Evolutionary conservation across 192 early-diverging fungal genomes (phyloP), one percentile per base, ranked within the genome.

Genomic region (Paraglomus brasilianum): DNA sequence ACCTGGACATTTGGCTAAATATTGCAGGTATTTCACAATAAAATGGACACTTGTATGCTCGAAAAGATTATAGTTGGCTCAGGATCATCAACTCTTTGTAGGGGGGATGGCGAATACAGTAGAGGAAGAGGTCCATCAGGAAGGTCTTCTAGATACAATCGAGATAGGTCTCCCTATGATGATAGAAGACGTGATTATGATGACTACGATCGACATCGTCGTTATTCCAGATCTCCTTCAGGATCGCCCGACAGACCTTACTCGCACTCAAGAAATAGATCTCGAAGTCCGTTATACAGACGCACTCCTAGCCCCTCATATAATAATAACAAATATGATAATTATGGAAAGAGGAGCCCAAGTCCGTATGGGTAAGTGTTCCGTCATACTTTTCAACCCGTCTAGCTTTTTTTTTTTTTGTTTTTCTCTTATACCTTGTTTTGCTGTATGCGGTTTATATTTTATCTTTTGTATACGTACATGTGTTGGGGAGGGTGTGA

Each of bases 1-100:
- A 57, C 65, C 76, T 44, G 82, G 80, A 8, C 78, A 84, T 72
- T 76, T 84, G 70, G 80, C 78, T 13, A 72, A 79, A 56, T 83
- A 78, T 46, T 83, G 82, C 68, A 73, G 81, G 76, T 78, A 74
- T 50, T 51, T 22, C 15, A 17, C 4, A 2, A 13, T n/a, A 11
- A 53, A 11, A 50, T 22, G 7, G 58, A 65, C 14, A 9, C 40
- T 24, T 64, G n/a, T 44, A 13, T 24, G 1, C 8, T 39, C 52
- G 30, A 64, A 40, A 17, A 36, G n/a, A n/a, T 69, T 13, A 41
- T 30, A n/a, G 24, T 14, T 21, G 36, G 44, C 41, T 41, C 44
- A 17, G 39, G 5, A 22, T 66, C 36, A 47, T 49, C 44, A 62
- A 30, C 55, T 50, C 55, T 63, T n/a, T 22, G 44, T 21, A 68